Evolutionary conservation across 257 asterid species (phyloP).

Genomic region (Catharanthus roseus): DNA sequence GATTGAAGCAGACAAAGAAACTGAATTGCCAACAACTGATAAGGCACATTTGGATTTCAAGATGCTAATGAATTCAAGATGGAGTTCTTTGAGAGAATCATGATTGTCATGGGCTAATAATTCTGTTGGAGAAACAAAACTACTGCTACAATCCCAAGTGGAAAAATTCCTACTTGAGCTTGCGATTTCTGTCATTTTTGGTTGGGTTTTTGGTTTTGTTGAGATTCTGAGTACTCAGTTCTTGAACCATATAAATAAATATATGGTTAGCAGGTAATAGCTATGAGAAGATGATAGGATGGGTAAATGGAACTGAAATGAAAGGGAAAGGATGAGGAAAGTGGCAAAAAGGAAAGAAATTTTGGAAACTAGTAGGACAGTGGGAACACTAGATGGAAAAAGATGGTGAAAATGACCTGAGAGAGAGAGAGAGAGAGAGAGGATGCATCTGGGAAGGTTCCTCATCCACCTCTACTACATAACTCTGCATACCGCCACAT

Average conservation of each 20-base stretch:
- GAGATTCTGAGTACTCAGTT: background rate
- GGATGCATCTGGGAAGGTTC: too few species aligned
- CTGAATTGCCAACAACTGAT: background rate
- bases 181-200: constrained; percentile 5
- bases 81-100: background rate
- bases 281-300: background rate
- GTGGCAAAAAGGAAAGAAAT: background rate
- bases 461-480: too few species aligned
- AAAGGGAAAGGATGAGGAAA: background rate
- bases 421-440: too few species aligned
- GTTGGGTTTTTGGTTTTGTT: background rate
- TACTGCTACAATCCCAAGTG: background rate
- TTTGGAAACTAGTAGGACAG: too few species aligned
- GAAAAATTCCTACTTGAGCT: background rate
- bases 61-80: background rate
- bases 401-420: too few species aligned
- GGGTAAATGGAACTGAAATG: background rate
- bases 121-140: background rate
- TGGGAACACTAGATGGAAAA: too few species aligned
- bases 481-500: too few species aligned
- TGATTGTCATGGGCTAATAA: background rate
- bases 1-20: background rate
- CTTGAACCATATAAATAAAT: background rate
- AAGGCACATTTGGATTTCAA: constrained; percentile 4
- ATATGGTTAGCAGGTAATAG: background rate